Evolutionary conservation across 1,284 basidiomycete species (phyloP).

Genomic region (Cutaneotrichosporon daszewskae): DNA sequence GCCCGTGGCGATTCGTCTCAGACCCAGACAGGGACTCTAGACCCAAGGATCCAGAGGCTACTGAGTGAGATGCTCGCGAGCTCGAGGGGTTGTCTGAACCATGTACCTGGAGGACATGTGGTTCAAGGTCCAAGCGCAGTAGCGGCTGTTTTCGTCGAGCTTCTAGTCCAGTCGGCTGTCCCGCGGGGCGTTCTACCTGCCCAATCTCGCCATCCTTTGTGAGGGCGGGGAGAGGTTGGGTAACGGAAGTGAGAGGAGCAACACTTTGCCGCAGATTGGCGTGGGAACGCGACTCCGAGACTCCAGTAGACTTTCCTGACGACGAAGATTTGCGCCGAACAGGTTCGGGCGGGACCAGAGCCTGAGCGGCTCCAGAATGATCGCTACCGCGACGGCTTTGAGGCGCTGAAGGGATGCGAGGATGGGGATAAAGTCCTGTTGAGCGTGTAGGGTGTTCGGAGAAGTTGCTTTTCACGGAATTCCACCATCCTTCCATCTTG

Average conservation of each 20-base stretch:
- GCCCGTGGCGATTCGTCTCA: not conserved
- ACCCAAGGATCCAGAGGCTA: not conserved
- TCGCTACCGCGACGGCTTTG: slow-evolving; percentile 29
- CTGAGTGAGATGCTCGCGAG: too few species aligned
- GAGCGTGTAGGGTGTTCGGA: slow-evolving; percentile 18
- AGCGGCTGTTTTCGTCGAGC: slow-evolving; percentile 40
- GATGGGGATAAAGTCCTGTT: slow-evolving; percentile 10
- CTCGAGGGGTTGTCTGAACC: too few species aligned
- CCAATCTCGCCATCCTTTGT: slow-evolving; percentile 1
- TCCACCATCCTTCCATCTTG: slow-evolving; percentile 52
- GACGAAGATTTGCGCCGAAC: slow-evolving; percentile 22
- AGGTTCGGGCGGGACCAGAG: slow-evolving; percentile 23
- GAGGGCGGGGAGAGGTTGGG: not conserved
- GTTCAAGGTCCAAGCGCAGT: slow-evolving; percentile 43
- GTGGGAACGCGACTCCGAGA: too few species aligned
- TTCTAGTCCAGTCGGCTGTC: slow-evolving; percentile 24
- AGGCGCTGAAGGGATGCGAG: slow-evolving; percentile 34
- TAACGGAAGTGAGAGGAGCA: too few species aligned
- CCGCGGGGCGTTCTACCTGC: not conserved
- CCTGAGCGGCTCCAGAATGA: slow-evolving; percentile 1
- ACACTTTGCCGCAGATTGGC: too few species aligned
- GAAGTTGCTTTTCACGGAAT: slow-evolving; percentile 48
- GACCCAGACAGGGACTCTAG: not conserved
- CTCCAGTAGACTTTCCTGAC: slow-evolving; percentile 21
- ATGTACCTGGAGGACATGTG: slow-evolving; percentile 31